Percentiles rank a stretch among this genome's conserved stretches.
Evolutionary conservation across 495 filamentous ascomycete genomes (phyloP).

Genomic region (Xylaria castorea): DNA sequence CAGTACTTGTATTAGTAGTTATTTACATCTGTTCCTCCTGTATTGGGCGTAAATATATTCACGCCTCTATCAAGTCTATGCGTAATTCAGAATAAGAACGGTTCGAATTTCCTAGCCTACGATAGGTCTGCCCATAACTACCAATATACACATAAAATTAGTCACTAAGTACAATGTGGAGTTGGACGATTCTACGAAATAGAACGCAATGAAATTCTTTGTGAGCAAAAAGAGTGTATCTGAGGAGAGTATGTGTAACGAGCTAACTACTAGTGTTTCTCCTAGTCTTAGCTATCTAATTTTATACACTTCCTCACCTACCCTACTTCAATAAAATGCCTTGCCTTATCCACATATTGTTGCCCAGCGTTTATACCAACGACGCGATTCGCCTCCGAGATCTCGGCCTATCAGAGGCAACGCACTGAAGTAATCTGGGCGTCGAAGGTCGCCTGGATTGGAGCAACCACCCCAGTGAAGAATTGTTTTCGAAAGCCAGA

Average conservation of each 20-base stretch:
- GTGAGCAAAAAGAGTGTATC: background rate
- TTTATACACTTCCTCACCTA: background rate
- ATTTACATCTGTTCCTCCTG: no score
- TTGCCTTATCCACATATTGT: background rate
- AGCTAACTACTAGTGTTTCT: background rate
- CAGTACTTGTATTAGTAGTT: no score
- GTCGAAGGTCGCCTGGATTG: constrained; percentile 1
- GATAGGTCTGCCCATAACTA: background rate
- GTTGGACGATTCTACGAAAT: background rate
- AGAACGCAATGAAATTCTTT: background rate
- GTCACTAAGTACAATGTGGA: background rate
- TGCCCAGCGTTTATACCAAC: background rate
- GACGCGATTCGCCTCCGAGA: background rate
- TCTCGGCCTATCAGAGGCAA: background rate
- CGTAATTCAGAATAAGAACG: background rate
- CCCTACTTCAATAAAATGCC: background rate
- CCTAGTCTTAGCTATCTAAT: background rate
- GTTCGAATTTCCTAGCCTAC: background rate
- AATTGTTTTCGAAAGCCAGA: background rate
- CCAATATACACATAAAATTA: background rate
- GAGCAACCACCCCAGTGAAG: background rate
- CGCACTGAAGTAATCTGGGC: background rate
- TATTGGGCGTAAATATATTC: no score
- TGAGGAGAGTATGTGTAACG: background rate
- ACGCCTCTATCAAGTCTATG: no score